Conservation (phyloP, 1,139 yeast species). For the Sugiyamaella sp. region DNA sequence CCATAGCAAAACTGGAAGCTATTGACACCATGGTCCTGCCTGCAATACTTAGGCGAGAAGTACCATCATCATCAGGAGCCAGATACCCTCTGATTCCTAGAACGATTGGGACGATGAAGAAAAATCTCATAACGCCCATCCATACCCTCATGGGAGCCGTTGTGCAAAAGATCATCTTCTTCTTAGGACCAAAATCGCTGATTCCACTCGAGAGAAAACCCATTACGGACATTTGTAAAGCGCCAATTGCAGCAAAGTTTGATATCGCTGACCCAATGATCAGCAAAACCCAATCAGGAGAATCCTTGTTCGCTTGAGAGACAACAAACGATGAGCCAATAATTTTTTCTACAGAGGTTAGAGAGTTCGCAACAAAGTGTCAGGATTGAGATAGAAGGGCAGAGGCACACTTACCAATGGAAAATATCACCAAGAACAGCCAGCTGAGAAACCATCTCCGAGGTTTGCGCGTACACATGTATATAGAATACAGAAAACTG, state of each 20-base stretch:
- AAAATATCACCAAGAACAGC: constrained; percentile 7
- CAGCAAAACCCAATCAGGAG: constrained; percentile 7
- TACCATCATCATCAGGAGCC: constrained; percentile 1
- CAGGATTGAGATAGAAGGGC: background rate
- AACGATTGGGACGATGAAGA: constrained; percentile 2
- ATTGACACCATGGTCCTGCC: background rate
- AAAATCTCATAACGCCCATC: background rate
- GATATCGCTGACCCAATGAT: constrained; percentile 11
- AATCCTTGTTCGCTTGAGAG: constrained; percentile 3
- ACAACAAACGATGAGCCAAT: constrained; percentile 10
- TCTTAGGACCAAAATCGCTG: background rate
- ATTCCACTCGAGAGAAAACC: constrained; percentile 13
- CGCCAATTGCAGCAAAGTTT: constrained; percentile 4
- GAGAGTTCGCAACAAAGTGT: background rate
- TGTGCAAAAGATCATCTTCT: background rate
- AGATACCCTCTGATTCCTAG: constrained; percentile 12
- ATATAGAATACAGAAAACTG: constrained; percentile 4
- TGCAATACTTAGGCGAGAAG: background rate
- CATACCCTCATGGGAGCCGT: background rate
- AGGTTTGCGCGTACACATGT: constrained; percentile 6
- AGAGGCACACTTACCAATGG: constrained; percentile 7
- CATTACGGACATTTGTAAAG: constrained; percentile 8
- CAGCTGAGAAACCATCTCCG: constrained; percentile 11
- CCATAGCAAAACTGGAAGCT: background rate
- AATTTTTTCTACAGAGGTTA: constrained; percentile 9